Conservation (phyloP, 202 grass and related monocot genomes). For the Musa balbisiana region DNA sequence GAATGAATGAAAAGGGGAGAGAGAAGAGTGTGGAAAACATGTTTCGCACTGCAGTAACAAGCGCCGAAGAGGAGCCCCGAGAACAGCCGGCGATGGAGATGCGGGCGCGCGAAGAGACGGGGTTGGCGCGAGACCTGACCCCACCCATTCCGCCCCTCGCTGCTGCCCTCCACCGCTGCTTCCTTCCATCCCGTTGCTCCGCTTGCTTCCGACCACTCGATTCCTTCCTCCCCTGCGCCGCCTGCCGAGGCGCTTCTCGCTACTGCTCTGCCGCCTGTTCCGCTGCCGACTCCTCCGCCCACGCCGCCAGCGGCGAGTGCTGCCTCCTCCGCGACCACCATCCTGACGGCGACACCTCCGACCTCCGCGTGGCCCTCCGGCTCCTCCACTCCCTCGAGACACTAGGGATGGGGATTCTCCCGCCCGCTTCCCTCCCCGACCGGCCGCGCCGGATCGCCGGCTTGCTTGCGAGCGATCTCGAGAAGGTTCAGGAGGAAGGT, state of each 20-base stretch:
- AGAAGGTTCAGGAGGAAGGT: constrained; percentile 33
- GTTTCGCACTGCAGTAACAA: no score
- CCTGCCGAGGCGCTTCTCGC: constrained; percentile 28
- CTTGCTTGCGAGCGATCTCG: constrained; percentile 47
- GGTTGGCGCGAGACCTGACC: constrained; percentile 58
- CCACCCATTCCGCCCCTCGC: constrained; percentile 43
- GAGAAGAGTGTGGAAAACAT: no score
- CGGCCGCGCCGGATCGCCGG: constrained; percentile 42
- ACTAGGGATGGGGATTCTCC: constrained; percentile 16
- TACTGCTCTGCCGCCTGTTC: constrained; percentile 62
- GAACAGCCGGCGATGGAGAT: constrained; percentile 47
- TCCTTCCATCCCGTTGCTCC: constrained; percentile 51
- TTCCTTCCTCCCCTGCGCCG: constrained; percentile 25
- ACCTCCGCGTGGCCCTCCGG: constrained; percentile 53
- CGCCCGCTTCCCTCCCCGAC: constrained; percentile 6
- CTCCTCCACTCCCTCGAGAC: constrained; percentile 45
- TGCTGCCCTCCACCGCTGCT: constrained; percentile 39
- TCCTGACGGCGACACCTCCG: constrained; percentile 29
- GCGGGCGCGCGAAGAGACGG: constrained; percentile 32
- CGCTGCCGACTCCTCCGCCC: constrained; percentile 27
- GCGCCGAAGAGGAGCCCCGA: neutral
- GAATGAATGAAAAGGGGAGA: no score
- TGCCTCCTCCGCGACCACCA: constrained; percentile 24
- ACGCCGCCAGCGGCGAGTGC: constrained; percentile 62
- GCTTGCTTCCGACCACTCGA: constrained; percentile 51